A percentile compares a stretch with the other conserved stretches of the same genome.
These are phyloP conservation scores for Fusarium sp. DNA, from an alignment of 2,329 filamentous ascomycete genomes.

Conservation along the genomic window DNA sequence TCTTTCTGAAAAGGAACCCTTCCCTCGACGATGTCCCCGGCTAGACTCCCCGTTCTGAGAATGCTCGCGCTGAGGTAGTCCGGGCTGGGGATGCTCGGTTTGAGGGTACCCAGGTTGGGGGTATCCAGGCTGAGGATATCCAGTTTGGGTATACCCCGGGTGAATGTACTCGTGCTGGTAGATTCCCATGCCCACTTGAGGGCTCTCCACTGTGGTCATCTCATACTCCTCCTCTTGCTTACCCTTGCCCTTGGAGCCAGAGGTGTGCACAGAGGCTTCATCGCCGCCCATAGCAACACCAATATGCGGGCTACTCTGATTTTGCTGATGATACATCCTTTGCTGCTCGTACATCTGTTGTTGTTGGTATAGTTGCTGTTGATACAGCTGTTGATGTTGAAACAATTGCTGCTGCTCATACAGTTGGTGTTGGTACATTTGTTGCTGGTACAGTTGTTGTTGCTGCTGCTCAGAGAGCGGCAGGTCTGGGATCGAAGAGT, in stretches of 20 bases:
- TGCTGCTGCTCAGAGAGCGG: conserved; percentile 5
- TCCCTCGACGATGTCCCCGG: background rate
- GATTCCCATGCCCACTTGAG: conserved; percentile 40
- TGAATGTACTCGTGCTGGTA: conserved; percentile 9
- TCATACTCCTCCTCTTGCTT: conserved; percentile 60
- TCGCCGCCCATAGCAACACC: conserved; percentile 24
- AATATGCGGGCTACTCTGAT: conserved; percentile 18
- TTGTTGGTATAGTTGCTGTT: conserved; percentile 11
- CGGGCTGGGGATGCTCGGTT: background rate
- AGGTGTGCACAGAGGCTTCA: conserved; percentile 20
- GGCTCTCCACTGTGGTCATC: conserved; percentile 58
- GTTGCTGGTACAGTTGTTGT: conserved; percentile 14
- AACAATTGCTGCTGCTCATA: conserved; percentile 7
- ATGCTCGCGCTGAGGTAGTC: background rate
- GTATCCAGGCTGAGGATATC: background rate
- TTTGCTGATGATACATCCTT: conserved; percentile 15
- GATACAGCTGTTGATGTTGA: conserved; percentile 13
- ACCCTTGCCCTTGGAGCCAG: conserved; percentile 25
- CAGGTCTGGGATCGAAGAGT: background rate
- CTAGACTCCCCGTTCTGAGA: conserved; percentile 8
- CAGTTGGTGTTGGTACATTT: conserved; percentile 7
- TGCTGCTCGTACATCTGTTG: conserved; percentile 1
- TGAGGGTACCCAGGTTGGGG: background rate
- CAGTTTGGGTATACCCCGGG: background rate
- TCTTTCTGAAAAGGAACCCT: conserved; percentile 20